Evolutionary conservation across 1,284 basidiomycete species (phyloP).

Genomic region (Rhodotorula mucilaginosa): DNA sequence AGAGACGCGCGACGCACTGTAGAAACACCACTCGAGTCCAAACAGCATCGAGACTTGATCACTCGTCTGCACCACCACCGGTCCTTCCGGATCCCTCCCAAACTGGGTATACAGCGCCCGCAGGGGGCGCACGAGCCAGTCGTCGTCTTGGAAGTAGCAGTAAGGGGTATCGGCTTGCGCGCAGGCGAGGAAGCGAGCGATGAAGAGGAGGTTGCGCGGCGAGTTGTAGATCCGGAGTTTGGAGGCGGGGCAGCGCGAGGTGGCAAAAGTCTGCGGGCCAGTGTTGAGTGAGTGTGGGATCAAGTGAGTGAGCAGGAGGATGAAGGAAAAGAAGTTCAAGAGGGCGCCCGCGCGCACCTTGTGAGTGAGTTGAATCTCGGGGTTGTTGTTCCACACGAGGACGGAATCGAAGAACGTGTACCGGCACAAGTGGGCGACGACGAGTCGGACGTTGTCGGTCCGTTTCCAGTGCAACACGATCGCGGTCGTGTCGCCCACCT

Average conservation of each 20-base stretch:
- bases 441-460: conserved; percentile 39
- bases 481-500: conserved; percentile 34
- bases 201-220: conserved; percentile 43
- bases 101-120: conserved; percentile 43
- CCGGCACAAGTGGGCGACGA: conserved; percentile 40
- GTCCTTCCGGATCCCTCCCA: conserved; percentile 39
- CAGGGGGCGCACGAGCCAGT: conserved; percentile 43
- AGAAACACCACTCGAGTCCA: conserved; percentile 46
- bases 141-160: conserved; percentile 48
- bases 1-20: conserved; percentile 22
- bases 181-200: conserved; percentile 45
- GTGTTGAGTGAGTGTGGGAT: too few species aligned
- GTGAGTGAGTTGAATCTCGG: conserved; percentile 30
- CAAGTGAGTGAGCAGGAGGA: too few species aligned
- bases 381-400: conserved; percentile 45
- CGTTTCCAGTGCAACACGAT: conserved; percentile 45
- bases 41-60: conserved; percentile 36
- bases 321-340: too few species aligned
- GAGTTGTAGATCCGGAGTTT: conserved; percentile 42
- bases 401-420: conserved; percentile 38
- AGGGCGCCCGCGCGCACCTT: conserved; percentile 10
- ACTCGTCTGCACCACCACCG: conserved; percentile 34
- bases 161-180: conserved; percentile 35
- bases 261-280: conserved; percentile 30
- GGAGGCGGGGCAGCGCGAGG: conserved; percentile 36